Percentiles rank a stretch among this genome's conserved stretches.
phyloP scores from a whole-genome alignment of 2,329 filamentous ascomycete species.

The Knufia petricola region DNA sequence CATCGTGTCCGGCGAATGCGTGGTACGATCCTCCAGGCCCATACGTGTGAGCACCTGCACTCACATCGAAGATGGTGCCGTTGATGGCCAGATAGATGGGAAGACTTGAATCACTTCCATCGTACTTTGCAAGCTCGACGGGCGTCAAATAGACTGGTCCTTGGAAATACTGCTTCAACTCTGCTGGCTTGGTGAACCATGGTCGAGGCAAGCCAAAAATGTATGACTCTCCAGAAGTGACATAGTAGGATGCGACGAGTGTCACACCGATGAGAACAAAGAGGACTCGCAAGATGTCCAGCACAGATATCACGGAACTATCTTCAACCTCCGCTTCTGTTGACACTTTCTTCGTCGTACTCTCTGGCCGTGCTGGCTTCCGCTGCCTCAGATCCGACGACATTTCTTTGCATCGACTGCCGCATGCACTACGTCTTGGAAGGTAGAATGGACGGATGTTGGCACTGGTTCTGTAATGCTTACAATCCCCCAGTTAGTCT shows the following conservation, averaged over 20 bases:
- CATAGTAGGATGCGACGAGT: constrained; percentile 63
- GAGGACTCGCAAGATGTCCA: constrained; percentile 62
- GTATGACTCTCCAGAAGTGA: constrained; percentile 60
- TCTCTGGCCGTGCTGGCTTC: constrained; percentile 4
- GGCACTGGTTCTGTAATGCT: background rate
- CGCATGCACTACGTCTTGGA: background rate
- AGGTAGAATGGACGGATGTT: too few species aligned
- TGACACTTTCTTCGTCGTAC: background rate
- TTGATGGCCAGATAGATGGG: constrained; percentile 86
- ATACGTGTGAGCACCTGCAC: constrained; percentile 49
- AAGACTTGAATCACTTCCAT: constrained; percentile 63
- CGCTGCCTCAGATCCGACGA: constrained; percentile 12
- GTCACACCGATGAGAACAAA: constrained; percentile 58
- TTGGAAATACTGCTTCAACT: constrained; percentile 50
- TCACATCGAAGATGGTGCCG: constrained; percentile 57
- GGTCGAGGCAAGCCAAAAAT: constrained; percentile 56
- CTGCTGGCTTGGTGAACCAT: constrained; percentile 50
- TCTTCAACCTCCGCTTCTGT: constrained; percentile 16
- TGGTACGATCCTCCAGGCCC: constrained; percentile 78
- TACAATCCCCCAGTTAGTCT: background rate
- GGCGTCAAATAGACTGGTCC: constrained; percentile 63
- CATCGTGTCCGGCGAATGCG: constrained; percentile 79
- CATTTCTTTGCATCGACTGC: constrained; percentile 9
- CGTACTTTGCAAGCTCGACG: constrained; percentile 60
- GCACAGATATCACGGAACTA: constrained; percentile 30